phyloP scores from a whole-genome alignment of 768 basidiomycete genomes.

The Lentinula boryana region DNA sequence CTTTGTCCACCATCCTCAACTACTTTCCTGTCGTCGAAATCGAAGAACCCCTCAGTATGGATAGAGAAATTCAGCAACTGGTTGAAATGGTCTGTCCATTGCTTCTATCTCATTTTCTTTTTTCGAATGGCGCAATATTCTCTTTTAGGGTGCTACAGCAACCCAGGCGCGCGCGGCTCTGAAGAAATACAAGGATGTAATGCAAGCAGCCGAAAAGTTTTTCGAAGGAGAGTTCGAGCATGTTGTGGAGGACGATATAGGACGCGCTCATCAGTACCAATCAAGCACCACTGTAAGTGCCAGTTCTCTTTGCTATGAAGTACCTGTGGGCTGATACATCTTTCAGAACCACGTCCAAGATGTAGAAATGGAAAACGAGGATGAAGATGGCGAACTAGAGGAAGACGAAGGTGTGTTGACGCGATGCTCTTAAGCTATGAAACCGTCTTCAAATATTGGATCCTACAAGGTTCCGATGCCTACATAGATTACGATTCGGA shows the following conservation, averaged over 20 bases:
- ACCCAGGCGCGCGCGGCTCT: conserved; percentile 83
- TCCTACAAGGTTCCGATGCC: conserved; percentile 27
- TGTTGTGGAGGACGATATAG: conserved; percentile 21
- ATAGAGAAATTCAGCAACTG: conserved; percentile 53
- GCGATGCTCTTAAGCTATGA: background rate
- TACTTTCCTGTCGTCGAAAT: background rate
- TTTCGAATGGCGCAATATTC: conserved; percentile 4
- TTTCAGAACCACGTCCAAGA: conserved; percentile 29
- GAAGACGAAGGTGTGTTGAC: conserved; percentile 39
- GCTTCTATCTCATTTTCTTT: background rate
- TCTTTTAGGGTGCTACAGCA: conserved; percentile 66
- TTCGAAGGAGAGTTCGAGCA: conserved; percentile 83
- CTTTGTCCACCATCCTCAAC: background rate
- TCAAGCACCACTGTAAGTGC: background rate
- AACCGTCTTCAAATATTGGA: background rate
- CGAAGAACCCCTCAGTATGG: conserved; percentile 28
- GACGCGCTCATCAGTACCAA: background rate
- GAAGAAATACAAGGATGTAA: conserved; percentile 79
- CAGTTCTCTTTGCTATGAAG: background rate
- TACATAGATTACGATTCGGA: conserved; percentile 84
- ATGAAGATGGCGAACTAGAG: conserved; percentile 30
- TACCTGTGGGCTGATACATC: conserved; percentile 5
- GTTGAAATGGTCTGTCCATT: conserved; percentile 45
- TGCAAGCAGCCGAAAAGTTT: conserved; percentile 84
- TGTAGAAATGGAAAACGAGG: conserved; percentile 13